These are phyloP conservation scores for Salvia hispanica DNA, from an alignment of 257 asterid genomes.

Conservation along the genomic window DNA sequence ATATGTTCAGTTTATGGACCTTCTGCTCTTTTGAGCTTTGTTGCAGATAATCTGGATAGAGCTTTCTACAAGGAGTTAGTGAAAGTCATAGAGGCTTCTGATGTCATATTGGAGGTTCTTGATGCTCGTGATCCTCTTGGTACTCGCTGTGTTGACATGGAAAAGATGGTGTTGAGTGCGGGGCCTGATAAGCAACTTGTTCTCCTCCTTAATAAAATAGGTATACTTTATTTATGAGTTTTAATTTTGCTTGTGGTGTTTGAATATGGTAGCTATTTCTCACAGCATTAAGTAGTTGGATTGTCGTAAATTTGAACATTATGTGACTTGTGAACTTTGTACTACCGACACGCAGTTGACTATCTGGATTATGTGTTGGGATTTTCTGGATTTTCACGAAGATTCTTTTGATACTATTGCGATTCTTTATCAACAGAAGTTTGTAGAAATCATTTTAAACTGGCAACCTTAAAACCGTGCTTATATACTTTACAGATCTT, in stretches of 20 bases:
- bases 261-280: neutral
- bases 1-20: slow-evolving; percentile 9
- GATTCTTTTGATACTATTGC: neutral
- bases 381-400: neutral
- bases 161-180: slow-evolving; percentile 75
- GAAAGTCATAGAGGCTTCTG: slow-evolving; percentile 90
- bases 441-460: slow-evolving; percentile 3
- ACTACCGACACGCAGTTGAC: no score
- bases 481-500: slow-evolving; percentile 57
- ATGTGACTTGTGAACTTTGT: no score
- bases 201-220: slow-evolving; percentile 88
- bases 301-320: neutral
- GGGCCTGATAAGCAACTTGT: slow-evolving; percentile 84
- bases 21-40: neutral
- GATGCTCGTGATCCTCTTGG: slow-evolving; percentile 99
- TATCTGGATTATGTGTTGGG: neutral
- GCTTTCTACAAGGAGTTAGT: slow-evolving; percentile 88
- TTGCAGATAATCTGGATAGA: slow-evolving; percentile 68
- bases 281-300: no score
- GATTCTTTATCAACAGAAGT: neutral
- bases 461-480: slow-evolving; percentile 9
- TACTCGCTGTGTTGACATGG: slow-evolving; percentile 94
- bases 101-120: slow-evolving; percentile 93
- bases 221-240: slow-evolving; percentile 39
- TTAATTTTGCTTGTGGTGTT: neutral